A percentile compares a stretch with the other conserved stretches of the same genome.
These are phyloP conservation scores for Lentinus tigrinus DNA, from an alignment of 768 basidiomycete species.

Conservation along the genomic window DNA sequence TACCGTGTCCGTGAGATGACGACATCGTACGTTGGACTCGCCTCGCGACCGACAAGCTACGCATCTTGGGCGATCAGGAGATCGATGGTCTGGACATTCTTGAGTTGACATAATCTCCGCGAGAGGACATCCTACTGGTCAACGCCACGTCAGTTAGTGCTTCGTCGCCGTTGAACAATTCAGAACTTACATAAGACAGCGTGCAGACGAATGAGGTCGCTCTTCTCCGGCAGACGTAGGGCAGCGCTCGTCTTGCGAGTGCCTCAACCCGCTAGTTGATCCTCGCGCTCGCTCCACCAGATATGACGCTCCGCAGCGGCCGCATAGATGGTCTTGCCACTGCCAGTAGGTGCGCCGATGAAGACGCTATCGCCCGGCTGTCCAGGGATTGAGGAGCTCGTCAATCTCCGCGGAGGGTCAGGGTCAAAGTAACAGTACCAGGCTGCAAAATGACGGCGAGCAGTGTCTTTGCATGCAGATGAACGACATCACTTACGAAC, in stretches of 20 bases:
- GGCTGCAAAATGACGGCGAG: conserved; percentile 47
- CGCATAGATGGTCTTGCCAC: conserved; percentile 96
- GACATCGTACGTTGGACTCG: conserved; percentile 96
- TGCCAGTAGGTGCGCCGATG: conserved; percentile 94
- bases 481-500: conserved; percentile 60
- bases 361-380: conserved; percentile 93
- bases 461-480: not conserved
- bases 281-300: conserved; percentile 90
- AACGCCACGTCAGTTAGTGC: not conserved
- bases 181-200: conserved; percentile 71
- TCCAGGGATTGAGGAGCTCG: conserved; percentile 90
- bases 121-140: conserved; percentile 92
- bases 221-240: conserved; percentile 83
- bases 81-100: conserved; percentile 93
- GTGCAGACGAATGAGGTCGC: conserved; percentile 94
- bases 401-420: conserved; percentile 89
- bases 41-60: conserved; percentile 90
- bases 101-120: conserved; percentile 92
- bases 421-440: conserved; percentile 98
- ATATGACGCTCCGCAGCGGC: conserved; percentile 96
- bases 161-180: not conserved
- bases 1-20: conserved; percentile 96
- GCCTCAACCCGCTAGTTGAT: conserved; percentile 87
- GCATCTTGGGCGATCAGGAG: conserved; percentile 94
- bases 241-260: conserved; percentile 93